Conservation (phyloP, 1,284 basidiomycete species). For the Puccinia triticina region DNA sequence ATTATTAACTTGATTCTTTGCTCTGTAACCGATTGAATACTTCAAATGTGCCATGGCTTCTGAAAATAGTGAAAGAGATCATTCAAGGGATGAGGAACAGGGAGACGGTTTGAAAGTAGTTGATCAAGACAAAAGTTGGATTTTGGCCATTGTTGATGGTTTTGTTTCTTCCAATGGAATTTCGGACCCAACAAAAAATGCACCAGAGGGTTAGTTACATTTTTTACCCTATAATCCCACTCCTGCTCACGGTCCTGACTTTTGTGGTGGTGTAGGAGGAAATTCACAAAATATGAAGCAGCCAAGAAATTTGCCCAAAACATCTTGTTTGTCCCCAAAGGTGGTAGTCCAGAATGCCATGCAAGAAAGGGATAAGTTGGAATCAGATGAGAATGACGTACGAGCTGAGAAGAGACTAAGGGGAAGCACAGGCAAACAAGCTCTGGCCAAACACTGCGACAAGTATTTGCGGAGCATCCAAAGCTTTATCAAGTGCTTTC, state of each 20-base stretch:
- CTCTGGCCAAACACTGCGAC: too few species aligned
- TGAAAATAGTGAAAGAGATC: not conserved
- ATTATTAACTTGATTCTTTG: too few species aligned
- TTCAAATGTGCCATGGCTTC: too few species aligned
- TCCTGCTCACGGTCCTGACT: too few species aligned
- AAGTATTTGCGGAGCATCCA: too few species aligned
- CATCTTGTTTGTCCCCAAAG: not conserved
- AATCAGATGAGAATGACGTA: not conserved
- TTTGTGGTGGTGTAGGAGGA: not conserved
- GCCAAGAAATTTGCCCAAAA: not conserved
- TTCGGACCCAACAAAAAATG: too few species aligned
- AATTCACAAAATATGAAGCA: not conserved
- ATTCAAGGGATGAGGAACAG: too few species aligned
- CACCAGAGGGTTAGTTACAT: too few species aligned
- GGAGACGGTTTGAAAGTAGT: not conserved
- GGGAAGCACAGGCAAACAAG: not conserved
- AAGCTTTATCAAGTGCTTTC: too few species aligned
- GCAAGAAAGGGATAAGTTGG: not conserved
- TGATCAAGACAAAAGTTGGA: not conserved
- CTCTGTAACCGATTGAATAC: too few species aligned
- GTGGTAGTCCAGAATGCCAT: not conserved
- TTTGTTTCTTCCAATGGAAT: not conserved
- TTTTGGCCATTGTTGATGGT: not conserved
- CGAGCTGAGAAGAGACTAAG: conserved; percentile 4
- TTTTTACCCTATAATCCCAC: too few species aligned